Evolutionary conservation across 2,329 filamentous ascomycete genomes (phyloP).

Genomic region (Paracamarosporium sp.): DNA sequence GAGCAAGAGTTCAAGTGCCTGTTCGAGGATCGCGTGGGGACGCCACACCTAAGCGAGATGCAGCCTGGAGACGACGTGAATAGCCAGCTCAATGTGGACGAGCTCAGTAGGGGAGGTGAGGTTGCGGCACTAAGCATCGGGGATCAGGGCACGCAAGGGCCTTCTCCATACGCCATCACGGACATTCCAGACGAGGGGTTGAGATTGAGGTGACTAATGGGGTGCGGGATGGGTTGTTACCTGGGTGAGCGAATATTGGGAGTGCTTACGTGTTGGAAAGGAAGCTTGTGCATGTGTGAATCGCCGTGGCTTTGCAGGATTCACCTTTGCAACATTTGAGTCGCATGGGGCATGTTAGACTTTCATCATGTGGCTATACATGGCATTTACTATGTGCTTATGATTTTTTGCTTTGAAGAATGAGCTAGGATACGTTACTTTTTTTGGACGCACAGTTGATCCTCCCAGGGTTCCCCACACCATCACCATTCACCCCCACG

Average conservation of each 20-base stretch:
- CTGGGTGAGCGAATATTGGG: neutral
- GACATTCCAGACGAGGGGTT: neutral
- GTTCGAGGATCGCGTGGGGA: conserved; percentile 25
- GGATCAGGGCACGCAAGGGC: neutral
- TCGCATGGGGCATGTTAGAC: neutral
- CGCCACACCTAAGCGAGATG: conserved; percentile 31
- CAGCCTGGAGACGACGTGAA: conserved; percentile 21
- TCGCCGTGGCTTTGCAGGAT: neutral
- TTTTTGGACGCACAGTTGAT: neutral
- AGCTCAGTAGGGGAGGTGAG: conserved; percentile 13
- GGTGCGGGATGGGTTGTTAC: neutral
- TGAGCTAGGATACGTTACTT: no score
- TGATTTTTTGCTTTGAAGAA: no score
- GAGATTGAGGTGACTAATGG: neutral
- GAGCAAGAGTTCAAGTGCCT: conserved; percentile 26
- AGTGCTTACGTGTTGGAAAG: neutral
- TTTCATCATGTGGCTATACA: neutral
- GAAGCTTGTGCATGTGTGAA: neutral
- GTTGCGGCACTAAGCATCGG: conserved; percentile 7
- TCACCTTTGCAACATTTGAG: no score
- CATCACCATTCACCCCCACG: neutral
- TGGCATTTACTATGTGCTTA: neutral
- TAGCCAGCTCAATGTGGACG: conserved; percentile 12
- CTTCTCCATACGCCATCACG: neutral
- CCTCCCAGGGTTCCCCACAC: conserved; percentile 1